Base-by-base conservation (phyloP, 176 grass and related monocot genomes). In the Echinochloa phyllopogon region DNA sequence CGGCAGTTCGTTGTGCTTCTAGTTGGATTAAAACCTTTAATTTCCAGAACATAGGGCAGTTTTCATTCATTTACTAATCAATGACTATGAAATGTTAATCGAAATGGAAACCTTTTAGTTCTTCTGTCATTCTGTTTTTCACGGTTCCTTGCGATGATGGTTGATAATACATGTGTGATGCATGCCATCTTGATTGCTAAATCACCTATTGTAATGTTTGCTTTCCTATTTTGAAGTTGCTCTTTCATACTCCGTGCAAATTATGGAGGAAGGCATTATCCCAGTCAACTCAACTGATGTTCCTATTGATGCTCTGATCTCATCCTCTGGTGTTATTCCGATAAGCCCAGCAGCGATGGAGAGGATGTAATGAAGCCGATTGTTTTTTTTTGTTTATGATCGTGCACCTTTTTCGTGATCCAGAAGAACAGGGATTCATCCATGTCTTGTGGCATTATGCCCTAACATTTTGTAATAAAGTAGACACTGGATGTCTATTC, bases 201-300 rank as follows among this genome's bases (percentile, higher is more conserved):
- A 65, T 59, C 41, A 42, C 7, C 38, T 55, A 40, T 20, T 14
- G 11, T 67, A 43, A 84, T 50, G 5, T 47, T 80, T 51, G 72
- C 20, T 82, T 81, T 75, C 15, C 16, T 66, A 68, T 62, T 49
- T 63, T 92, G 89, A 84, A 98, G 95, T 93, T 80, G 89, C 91
- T 68, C 93, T 98, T 88, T 90, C 91, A 40, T 98, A 98, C 64
- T 90, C 87, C 18, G 83, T 83, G 65, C 96, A 98, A 95, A 94
- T 98, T 84, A 39, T 91, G 75, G 91, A 92, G 14, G 91, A 98
- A 38, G 85, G 70, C 21, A 17, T 89, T 59, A 94, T 94, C 79
- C 89, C 93, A 56, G 75, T 92, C 66, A 90, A 85, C 41, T 83
- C 85, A 61, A 93, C 82, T 6, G 96, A 98, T 85, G 65, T 94